These are phyloP conservation scores for Trichophyton schoenleinii DNA, from an alignment of 2,329 filamentous ascomycete species.

Conservation along the genomic window DNA sequence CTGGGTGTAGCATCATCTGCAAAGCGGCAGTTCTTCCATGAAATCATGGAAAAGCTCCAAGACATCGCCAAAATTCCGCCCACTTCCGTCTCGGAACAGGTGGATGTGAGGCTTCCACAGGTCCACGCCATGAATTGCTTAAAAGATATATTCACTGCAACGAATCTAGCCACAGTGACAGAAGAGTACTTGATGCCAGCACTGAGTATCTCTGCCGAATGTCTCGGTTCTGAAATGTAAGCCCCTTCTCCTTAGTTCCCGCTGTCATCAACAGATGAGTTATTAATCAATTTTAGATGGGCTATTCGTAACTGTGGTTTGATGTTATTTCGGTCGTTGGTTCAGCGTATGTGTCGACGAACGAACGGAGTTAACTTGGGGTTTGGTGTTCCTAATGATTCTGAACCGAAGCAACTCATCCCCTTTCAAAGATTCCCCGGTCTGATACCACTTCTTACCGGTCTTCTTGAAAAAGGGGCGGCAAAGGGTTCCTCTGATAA, in stretches of 20 bases:
- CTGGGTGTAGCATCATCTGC: constrained; percentile 59
- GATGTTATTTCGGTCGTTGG: constrained; percentile 73
- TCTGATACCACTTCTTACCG: constrained; percentile 25
- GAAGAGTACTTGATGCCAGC: constrained; percentile 62
- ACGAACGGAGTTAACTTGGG: constrained; percentile 37
- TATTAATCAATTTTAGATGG: constrained; percentile 46
- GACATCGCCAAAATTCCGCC: constrained; percentile 25
- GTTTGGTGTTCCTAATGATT: constrained; percentile 32
- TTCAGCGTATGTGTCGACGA: constrained; percentile 48
- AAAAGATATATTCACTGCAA: constrained; percentile 81
- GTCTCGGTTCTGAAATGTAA: constrained; percentile 65
- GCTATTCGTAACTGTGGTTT: constrained; percentile 87
- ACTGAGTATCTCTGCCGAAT: constrained; percentile 66
- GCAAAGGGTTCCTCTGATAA: not conserved
- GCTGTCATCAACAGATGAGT: not conserved
- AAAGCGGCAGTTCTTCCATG: constrained; percentile 36
- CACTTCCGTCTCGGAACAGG: constrained; percentile 18
- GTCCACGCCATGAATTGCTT: constrained; percentile 92
- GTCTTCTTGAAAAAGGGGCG: constrained; percentile 18
- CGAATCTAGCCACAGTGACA: constrained; percentile 57
- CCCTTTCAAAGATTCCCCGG: constrained; percentile 32
- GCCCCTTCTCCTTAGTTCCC: constrained; percentile 16
- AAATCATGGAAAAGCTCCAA: constrained; percentile 33
- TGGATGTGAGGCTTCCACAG: constrained; percentile 58
- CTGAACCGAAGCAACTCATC: constrained; percentile 29